Base-by-base conservation (phyloP, 2,329 filamentous ascomycete species). In the Claviceps maximensis region DNA sequence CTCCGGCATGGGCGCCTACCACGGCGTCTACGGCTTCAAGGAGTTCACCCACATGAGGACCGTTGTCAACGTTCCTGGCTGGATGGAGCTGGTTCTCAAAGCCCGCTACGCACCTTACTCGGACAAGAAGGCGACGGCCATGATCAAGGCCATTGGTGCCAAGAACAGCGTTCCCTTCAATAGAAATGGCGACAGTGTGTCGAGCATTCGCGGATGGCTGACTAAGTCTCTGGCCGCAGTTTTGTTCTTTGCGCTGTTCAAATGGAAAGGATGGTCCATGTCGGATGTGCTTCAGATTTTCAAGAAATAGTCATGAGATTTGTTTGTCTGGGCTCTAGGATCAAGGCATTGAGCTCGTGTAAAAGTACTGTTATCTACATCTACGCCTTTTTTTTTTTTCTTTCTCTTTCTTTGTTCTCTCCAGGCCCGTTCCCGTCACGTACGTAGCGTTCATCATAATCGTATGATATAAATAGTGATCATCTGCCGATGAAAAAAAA, bases 1-100 rank as follows among this genome's bases (percentile, higher is more conserved):
- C 13, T 71, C 69, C 0, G 73, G 73, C 2, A 62, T 65, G 25
- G 73, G 73, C 19, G 59, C 61, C 19, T 74, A 75, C 56, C 71
- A 73, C 52, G 74, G 73, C 5, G 58, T 60, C 45, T 65, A 68
- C 53, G 69, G 72, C 25, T 66, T 76, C 58, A 60, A 65, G 7
- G 59, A 59, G 12, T 69, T 68, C 40, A 60, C 59, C 1, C 65
- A 69, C 48, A 53, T 57, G 7, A 61, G 66, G 17, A 57, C 54
- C 6, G 55, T 58, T 21, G 52, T 57, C 13, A 50, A 52, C 17
- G 49, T 58, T 3, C 57, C 55, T 8, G 54, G 49, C 8, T 57
- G 55, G 55, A 15, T 59, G 44, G 59, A 60, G 15, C 15, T 53
- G 19, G 1, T 60, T 3, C 51, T 61, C 33, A 55, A 53, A 40